Base-by-base conservation (phyloP, 2,329 filamentous ascomycete genomes). In the Fusarium tjaetaba region DNA sequence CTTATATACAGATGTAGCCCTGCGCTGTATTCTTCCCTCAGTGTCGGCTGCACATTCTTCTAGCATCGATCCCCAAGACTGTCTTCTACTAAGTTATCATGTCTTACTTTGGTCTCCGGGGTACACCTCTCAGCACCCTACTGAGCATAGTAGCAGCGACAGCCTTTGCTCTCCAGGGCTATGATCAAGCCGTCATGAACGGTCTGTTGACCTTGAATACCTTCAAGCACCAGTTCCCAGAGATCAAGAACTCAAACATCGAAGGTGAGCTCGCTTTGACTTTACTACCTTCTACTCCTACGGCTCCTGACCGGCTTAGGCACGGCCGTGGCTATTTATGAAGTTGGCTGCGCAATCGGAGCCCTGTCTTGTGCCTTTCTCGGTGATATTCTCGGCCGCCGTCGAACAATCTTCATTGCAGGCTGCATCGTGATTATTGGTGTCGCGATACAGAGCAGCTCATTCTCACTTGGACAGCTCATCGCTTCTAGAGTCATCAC, bases 11-110 rank as follows among this genome's bases (percentile, higher is more conserved):
- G 7, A 8, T 11, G 16, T 24, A 26, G 18, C 11, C 32, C 18
- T 36, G n/a, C 16, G 32, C 32, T 34, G 4, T 22, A 14, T 24
- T 26, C n/a, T 36, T 20, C 2, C 6, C 0, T 36, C 2, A 4
- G 9, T 26, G 13, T 1, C 15, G 7, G 18, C 5, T 15, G 32
- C 32, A 14, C 32, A 15, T 34, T 34, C 14, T n/a, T 11, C 7
- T 11, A n/a, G 4, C 4, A 32, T 32, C 24, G 1, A 4, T 1
- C 1, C 7, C 4, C 7, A 1, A 20, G 48, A 18, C 22, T 1
- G 24, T 26, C 6, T 11, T 11, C 6, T 8, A 52, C 11, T 15
- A 1, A 9, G 5, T n/a, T 15, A 52, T 11, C 6, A 52, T 52
- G 49, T 36, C 49, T 5, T 52, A 36, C 32, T 52, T 52, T 9